Evolutionary conservation across 257 asterid species (phyloP).

Genomic region (Solanum piurae): DNA sequence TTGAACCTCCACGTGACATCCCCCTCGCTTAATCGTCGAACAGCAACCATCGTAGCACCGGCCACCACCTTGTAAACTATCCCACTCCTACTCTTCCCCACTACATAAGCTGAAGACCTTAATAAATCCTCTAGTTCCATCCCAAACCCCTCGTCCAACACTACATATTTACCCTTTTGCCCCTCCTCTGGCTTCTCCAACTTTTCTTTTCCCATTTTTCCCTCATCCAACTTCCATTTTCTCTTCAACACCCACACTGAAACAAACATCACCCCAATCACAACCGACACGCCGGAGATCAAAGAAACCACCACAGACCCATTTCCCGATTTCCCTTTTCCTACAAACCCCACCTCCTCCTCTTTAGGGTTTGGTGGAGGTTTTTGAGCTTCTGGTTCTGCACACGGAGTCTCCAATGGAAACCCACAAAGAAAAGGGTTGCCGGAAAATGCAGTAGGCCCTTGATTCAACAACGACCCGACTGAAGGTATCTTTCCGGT

Average conservation of each 20-base stretch:
- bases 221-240: constrained; percentile 39
- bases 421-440: constrained; percentile 84
- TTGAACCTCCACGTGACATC: constrained; percentile 52
- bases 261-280: constrained; percentile 42
- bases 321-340: constrained; percentile 18
- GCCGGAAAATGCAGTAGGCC: constrained; percentile 92
- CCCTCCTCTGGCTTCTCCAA: constrained; percentile 41
- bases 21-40: constrained; percentile 87
- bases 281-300: constrained; percentile 46
- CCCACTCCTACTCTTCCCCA: constrained; percentile 90
- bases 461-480: constrained; percentile 83
- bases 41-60: constrained; percentile 56
- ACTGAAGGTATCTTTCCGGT: constrained; percentile 77
- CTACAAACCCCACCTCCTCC: constrained; percentile 23
- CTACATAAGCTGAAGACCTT: constrained; percentile 95
- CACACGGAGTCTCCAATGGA: constrained; percentile 50
- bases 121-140: constrained; percentile 88
- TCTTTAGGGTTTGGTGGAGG: constrained; percentile 46
- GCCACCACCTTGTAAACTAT: constrained; percentile 89
- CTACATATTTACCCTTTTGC: constrained; percentile 67
- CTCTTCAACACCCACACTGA: constrained; percentile 47
- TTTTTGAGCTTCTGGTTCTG: constrained; percentile 49
- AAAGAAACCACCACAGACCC: constrained; percentile 40
- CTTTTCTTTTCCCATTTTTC: constrained; percentile 30
- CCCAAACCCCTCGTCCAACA: constrained; percentile 62